A percentile compares a stretch with the other conserved stretches of the same genome.
phyloP scores from a whole-genome alignment of 1,139 yeast species.

The Scheffersomyces quercinus region DNA sequence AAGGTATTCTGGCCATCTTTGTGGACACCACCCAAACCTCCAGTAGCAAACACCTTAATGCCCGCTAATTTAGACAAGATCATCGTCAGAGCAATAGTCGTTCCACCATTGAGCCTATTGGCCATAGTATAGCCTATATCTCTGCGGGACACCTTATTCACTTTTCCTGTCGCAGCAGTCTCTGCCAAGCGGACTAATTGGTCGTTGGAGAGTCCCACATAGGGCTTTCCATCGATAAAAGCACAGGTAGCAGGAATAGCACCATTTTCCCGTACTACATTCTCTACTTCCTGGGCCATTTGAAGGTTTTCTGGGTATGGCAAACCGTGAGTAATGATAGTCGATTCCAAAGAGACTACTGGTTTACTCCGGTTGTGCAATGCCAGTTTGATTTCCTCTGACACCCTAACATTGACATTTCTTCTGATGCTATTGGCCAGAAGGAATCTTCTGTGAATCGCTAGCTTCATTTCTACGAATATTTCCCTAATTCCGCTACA shows the following conservation, averaged over 20 bases:
- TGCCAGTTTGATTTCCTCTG: conserved; percentile 67
- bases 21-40: conserved; percentile 93
- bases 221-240: conserved; percentile 68
- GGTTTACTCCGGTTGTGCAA: conserved; percentile 51
- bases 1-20: conserved; percentile 71
- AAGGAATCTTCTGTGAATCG: no score
- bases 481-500: no score
- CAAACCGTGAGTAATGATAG: conserved; percentile 88
- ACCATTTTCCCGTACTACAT: conserved; percentile 58
- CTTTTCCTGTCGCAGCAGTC: conserved; percentile 23
- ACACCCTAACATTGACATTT: conserved; percentile 25
- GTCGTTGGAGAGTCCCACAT: conserved; percentile 56
- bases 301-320: conserved; percentile 76
- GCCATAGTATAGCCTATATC: conserved; percentile 80
- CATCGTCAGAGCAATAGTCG: conserved; percentile 91
- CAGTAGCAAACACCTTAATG: conserved; percentile 85
- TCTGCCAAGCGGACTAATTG: conserved; percentile 58
- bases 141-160: conserved; percentile 72
- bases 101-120: conserved; percentile 68
- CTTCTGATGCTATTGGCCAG: no score
- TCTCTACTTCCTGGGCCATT: conserved; percentile 73
- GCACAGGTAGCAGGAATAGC: conserved; percentile 89
- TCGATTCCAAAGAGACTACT: conserved; percentile 78
- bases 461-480: no score
- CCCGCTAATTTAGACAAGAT: conserved; percentile 75